A percentile compares a stretch with the other conserved stretches of the same genome.
Evolutionary conservation across 164 flowering plant species (phyloP).

Genomic region (Taxillus chinensis): DNA sequence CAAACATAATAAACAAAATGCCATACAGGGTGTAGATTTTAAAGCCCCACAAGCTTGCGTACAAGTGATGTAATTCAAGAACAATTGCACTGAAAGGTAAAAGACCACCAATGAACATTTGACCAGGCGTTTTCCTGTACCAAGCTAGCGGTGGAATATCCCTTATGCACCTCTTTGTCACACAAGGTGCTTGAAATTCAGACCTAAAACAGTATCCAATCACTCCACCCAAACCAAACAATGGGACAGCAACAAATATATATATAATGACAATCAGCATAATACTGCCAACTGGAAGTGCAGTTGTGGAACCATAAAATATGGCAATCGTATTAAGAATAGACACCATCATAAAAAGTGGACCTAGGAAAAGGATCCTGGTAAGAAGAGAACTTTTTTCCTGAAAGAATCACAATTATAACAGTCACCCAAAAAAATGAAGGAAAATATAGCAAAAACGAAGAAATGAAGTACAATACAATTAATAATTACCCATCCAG

Average conservation of each 20-base stretch:
- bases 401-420: constrained; percentile 30
- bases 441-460: neutral
- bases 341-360: constrained; percentile 32
- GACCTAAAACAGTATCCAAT: constrained; percentile 34
- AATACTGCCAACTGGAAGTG: constrained; percentile 73
- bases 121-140: constrained; percentile 50
- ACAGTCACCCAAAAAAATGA: neutral
- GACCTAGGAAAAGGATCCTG: constrained; percentile 52
- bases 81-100: constrained; percentile 58
- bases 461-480: neutral
- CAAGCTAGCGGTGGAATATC: constrained; percentile 60
- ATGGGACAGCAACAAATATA: constrained; percentile 36
- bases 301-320: constrained; percentile 49
- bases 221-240: constrained; percentile 58
- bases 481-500: constrained; percentile 44
- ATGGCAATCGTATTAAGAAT: constrained; percentile 49
- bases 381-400: constrained; percentile 41
- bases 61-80: constrained; percentile 57
- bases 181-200: constrained; percentile 46
- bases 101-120: constrained; percentile 66
- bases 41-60: constrained; percentile 65
- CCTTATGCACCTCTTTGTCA: constrained; percentile 38
- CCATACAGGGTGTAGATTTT: constrained; percentile 42
- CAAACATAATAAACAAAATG: constrained; percentile 43
- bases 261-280: constrained; percentile 36